Base-by-base conservation (phyloP, 192 early-diverging fungal species). In the Borealophlyctis nickersoniae region DNA sequence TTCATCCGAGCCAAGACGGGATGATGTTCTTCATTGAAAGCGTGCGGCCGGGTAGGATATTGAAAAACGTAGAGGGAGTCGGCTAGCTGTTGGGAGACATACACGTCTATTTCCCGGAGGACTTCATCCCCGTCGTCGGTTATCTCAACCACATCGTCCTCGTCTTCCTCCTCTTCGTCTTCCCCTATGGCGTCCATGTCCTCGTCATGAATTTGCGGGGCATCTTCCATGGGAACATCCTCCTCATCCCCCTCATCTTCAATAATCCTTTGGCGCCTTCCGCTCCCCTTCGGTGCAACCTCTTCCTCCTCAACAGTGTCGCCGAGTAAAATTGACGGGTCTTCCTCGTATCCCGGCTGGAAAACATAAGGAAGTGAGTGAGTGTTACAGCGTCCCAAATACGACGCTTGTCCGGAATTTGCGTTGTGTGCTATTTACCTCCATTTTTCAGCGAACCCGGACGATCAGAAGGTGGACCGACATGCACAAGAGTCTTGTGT, bases 21-120 rank as follows among this genome's bases (percentile, higher is more conserved):
- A 7, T 36, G 31, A 19, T 14, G 28, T 19, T 60, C 49, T 4
- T 56, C 58, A 29, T 63, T 56, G 32, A 69, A 73, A 68, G 81
- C 76, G 9, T 72, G 65, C 55, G 74, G 50, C 14, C 83, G 80
- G 49, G 91, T 81, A 26, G 94, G 95, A 62, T 88, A 94, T 73
- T 96, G 94, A 29, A 94, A 78, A 22, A 96, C 69, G 55, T 89
- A 85, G 13, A 98, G 79, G 64, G 85, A 68, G 52, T 89, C 81
- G 9, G 79, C 73, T 0, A 95, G 75, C 45, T 82, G 62, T 31
- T 84, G 78, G 2, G 92, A 84, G 22, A 95, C 72, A 65, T 79
- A 96, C 1, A 98, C 87, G 13, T 90, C 89, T 45, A 92, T 83
- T 66, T 92, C 89, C 33, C 55, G 36, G 4, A 77, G 65, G n/a